These are phyloP conservation scores for Paramyrothecium sp. DNA, from an alignment of 2,329 filamentous ascomycete species.

Conservation along the genomic window DNA sequence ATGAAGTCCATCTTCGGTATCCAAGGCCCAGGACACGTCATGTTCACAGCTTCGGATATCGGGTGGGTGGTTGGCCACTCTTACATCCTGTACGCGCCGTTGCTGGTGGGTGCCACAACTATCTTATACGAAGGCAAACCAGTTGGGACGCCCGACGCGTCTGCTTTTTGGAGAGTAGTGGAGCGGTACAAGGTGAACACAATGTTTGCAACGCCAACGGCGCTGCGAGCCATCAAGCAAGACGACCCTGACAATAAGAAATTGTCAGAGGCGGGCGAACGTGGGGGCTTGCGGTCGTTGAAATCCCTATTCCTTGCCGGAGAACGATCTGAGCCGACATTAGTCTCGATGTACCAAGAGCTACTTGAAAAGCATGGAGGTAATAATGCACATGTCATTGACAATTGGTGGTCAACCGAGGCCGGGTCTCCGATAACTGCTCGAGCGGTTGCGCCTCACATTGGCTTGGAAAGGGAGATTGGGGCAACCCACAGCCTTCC, in stretches of 20 bases:
- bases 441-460: slow-evolving; percentile 54
- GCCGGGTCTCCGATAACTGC: slow-evolving; percentile 59
- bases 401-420: slow-evolving; percentile 64
- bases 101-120: slow-evolving; percentile 81
- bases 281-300: slow-evolving; percentile 70
- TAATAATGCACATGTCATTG: slow-evolving; percentile 54
- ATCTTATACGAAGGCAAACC: slow-evolving; percentile 95
- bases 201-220: slow-evolving; percentile 84
- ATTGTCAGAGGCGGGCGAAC: slow-evolving; percentile 61
- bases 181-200: slow-evolving; percentile 83
- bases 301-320: slow-evolving; percentile 81
- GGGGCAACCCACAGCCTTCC: slow-evolving; percentile 37
- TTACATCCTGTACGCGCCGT: slow-evolving; percentile 86
- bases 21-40: slow-evolving; percentile 77
- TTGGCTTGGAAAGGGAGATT: slow-evolving; percentile 52
- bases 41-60: slow-evolving; percentile 76
- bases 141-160: slow-evolving; percentile 81
- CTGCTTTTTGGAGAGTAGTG: slow-evolving; percentile 83
- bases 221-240: slow-evolving; percentile 80
- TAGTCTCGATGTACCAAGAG: slow-evolving; percentile 77
- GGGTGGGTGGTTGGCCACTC: slow-evolving; percentile 73
- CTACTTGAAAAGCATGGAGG: slow-evolving; percentile 68
- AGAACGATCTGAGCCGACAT: slow-evolving; percentile 83
- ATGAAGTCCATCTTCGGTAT: slow-evolving; percentile 83
- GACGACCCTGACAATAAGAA: slow-evolving; percentile 75